Base-by-base conservation (phyloP, 352 stramenopile genomes). In the Phytophthora capsici region DNA sequence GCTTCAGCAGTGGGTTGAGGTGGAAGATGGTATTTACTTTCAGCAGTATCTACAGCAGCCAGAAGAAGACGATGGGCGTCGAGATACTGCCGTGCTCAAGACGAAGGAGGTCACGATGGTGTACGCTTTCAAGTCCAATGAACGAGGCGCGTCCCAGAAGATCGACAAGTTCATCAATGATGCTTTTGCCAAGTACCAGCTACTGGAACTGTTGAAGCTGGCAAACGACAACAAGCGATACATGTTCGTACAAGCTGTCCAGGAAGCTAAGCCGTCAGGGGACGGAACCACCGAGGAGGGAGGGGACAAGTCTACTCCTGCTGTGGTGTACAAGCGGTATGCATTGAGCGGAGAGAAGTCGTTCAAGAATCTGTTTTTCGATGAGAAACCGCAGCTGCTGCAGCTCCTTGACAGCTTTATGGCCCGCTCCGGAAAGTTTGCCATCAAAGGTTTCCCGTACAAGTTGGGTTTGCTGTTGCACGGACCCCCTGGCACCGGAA, bases 401-500 rank as follows among this genome's bases (percentile, higher is more conserved):
- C 55, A 84, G 41, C 63, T 95, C 3, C 71, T 97, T 1, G 69
- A 94, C 49, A 80, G 87, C 54, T 97, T 96, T 59, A 66, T 71
- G 49, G 70, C 55, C 46, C 82, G 69, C 32, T 77, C 36, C 9
- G 90, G 89, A 28, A 96, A 95, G 64, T 98, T 96, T 62, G 78
- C 75, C 5, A 94, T 97, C 75, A 71, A 77, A 43, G 90, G 91
- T 6, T 97, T 95, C 37, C 92, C 92, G 6, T 89, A 97, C 77
- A 97, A 97, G 70, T 82, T 86, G 30, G 90, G 75, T 4, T 78
- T 98, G 10, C 65, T 98, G 34, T 67, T 98, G 6, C 82, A 97
- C 45, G 93, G 93, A 0, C 87, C 88, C 6, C 92, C 92, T 13
- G 92, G 92, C 6, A 97, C 88, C 4, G 84, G 91, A 13, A 98